These are phyloP conservation scores for Candida incommunis DNA, from an alignment of 805 yeast species.

Conservation along the genomic window DNA sequence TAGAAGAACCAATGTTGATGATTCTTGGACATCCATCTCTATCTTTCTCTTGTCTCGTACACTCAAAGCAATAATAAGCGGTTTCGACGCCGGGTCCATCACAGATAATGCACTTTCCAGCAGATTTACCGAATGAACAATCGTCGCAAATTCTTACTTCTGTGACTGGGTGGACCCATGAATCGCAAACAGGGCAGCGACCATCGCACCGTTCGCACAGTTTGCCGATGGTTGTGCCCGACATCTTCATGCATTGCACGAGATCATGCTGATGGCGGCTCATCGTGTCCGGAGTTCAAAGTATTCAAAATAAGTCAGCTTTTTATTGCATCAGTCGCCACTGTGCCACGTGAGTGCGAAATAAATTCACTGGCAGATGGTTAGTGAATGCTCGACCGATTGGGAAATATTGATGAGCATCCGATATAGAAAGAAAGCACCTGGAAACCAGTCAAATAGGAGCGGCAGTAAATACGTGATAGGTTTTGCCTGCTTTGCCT, in stretches of 20 bases:
- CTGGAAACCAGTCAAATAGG: too few species aligned
- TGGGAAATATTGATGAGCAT: too few species aligned
- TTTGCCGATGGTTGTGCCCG: constrained; percentile 59
- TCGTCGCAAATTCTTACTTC: constrained; percentile 68
- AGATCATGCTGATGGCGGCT: constrained; percentile 83
- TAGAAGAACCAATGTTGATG: constrained; percentile 64
- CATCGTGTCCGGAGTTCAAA: too few species aligned
- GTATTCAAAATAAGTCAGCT: too few species aligned
- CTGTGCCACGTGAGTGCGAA: too few species aligned
- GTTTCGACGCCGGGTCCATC: constrained; percentile 46
- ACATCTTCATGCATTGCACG: constrained; percentile 69
- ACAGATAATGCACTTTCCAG: constrained; percentile 66
- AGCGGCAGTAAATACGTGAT: too few species aligned
- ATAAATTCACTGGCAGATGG: too few species aligned
- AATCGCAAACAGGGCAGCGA: constrained; percentile 80
- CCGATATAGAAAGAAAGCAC: too few species aligned
- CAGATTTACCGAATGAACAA: constrained; percentile 60
- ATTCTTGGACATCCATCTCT: constrained; percentile 90
- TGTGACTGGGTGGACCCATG: constrained; percentile 57
- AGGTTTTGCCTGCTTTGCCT: too few species aligned
- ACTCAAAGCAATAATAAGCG: constrained; percentile 77
- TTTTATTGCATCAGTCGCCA: too few species aligned
- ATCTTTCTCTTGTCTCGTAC: constrained; percentile 64
- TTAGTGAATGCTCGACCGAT: too few species aligned
- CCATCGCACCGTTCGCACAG: constrained; percentile 85